Evolutionary conservation across 345 rosid species (phyloP), one percentile per base, ranked within the genome.

Genomic region (Melastoma malabathricum): DNA sequence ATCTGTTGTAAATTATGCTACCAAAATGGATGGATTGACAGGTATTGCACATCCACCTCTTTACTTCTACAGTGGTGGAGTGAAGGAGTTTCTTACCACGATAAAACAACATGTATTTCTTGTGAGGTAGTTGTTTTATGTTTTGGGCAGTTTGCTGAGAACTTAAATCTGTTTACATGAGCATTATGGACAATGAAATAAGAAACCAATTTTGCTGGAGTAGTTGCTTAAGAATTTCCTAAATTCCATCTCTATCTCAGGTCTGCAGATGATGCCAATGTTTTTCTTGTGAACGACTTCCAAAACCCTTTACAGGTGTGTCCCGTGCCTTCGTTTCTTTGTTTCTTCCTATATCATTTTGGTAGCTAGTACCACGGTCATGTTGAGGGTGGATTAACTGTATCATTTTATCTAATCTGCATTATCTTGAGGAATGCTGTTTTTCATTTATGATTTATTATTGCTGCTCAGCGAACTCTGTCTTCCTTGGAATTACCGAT

Each of bases 41-140:
- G 97, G 99, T 57, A 83, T 88, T 67, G 95, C 95, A 57, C 77
- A 52, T 67, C 94, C 99, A 51, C 86, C 97, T 53, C 83, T 93
- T 46, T 88, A 83, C 75, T 88, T 93, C 69, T 93, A 88, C 73
- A 93, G 66, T 54, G 97, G 99, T 61, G 97, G 99, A 60, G 90
- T 88, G 50, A 72, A 75, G 65, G 92, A 88, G 76, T 85, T 88
- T 68, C 79, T 93, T 43, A 84, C 97, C 56, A 73, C 76, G 25
- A 54, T 88, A 55, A 93, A 85, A 78, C 99, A 88, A 44, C 85
- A 88, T 67, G 74, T 78, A 62, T 66, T 83, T 55, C 82, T 88
- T 79, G 80, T 83, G 76, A 93, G 99, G 97, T 88, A 45, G 47
- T 75, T 59, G 62, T 34, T 7, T n/a, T 34, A 34, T 34, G 41